Evolutionary conservation across 768 basidiomycete genomes (phyloP), one percentile per base, ranked within the genome.

Genomic region (Trametes cubensis): DNA sequence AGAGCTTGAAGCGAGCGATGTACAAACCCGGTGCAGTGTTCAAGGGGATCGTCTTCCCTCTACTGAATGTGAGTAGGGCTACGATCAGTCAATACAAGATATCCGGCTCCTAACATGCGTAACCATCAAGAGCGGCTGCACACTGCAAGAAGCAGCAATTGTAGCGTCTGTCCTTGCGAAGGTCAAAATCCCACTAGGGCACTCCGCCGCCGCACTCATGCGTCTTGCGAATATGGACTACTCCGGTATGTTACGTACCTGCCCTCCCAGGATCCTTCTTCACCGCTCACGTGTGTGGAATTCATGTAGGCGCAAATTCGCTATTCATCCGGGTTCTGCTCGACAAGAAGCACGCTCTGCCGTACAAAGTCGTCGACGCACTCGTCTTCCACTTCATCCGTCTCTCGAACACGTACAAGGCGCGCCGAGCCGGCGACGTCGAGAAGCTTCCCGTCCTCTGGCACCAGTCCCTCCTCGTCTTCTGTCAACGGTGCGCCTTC

Each of bases 21-120:
- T 98, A 96, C 75, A 99, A 98, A 74, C 97, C 97, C 3, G 91
- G 90, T 4, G 96, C 97, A 0, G 98, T 98, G 74, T 98, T 98
- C 82, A 98, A 99, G 73, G 97, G 96, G 4, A 88, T 99, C 60
- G 81, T 99, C 40, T 98, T 99, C 74, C 97, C 97, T 0, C 80
- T 99, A 73, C 83, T 97, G 62, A 94, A 96, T 72, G 95, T 95
- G 69, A 66, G 88, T 71, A n/a, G 26, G 21, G 6, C 4, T 34
- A 10, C 39, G 38, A 21, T 60, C 23, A 47, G 51, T 55, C 56
- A 53, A n/a, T 50, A 21, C 51, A 6, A 17, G 13, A 6, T 18
- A 20, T 20, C 13, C 21, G 13, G 55, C 7, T 38, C 6, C 40
- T 49, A 46, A 49, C 25, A n/a, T 17, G 26, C 25, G 11, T 38